phyloP scores from a whole-genome alignment of 2,329 filamentous ascomycete species.

The Pestalotiopsis sp. region DNA sequence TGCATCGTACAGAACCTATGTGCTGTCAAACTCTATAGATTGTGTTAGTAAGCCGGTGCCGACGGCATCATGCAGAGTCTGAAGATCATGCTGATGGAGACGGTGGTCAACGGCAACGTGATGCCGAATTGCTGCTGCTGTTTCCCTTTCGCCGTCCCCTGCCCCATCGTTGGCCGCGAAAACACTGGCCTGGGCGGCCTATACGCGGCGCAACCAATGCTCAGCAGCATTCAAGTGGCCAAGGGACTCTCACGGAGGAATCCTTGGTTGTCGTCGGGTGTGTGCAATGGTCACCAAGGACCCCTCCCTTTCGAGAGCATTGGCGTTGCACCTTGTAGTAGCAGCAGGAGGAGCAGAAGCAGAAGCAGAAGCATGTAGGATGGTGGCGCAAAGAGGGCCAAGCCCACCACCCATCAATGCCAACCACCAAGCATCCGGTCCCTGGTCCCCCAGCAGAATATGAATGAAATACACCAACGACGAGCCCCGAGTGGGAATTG shows the following conservation, averaged over 20 bases:
- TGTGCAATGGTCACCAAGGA: too few relatives aligned
- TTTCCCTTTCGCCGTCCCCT: too few relatives aligned
- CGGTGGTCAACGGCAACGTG: background rate
- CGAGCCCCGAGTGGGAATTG: background rate
- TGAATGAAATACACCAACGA: background rate
- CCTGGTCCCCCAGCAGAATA: background rate
- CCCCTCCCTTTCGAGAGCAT: too few relatives aligned
- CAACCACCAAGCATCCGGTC: background rate
- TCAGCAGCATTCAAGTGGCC: too few relatives aligned
- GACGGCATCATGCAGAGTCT: background rate
- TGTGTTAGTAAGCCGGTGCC: background rate
- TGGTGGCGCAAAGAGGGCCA: background rate
- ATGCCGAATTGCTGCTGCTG: background rate
- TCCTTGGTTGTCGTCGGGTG: too few relatives aligned
- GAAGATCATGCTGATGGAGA: background rate
- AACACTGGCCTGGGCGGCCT: too few relatives aligned
- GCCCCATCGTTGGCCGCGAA: too few relatives aligned
- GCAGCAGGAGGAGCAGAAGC: too few relatives aligned
- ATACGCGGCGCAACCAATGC: too few relatives aligned
- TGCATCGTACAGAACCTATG: background rate
- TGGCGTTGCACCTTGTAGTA: too few relatives aligned
- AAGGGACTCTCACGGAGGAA: too few relatives aligned
- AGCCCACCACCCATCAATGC: background rate
- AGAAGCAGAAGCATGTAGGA: background rate
- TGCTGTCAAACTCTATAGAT: constrained; percentile 3